These are phyloP conservation scores for Trichosporon ovoides DNA, from an alignment of 1,284 basidiomycete species.

Conservation along the genomic window DNA sequence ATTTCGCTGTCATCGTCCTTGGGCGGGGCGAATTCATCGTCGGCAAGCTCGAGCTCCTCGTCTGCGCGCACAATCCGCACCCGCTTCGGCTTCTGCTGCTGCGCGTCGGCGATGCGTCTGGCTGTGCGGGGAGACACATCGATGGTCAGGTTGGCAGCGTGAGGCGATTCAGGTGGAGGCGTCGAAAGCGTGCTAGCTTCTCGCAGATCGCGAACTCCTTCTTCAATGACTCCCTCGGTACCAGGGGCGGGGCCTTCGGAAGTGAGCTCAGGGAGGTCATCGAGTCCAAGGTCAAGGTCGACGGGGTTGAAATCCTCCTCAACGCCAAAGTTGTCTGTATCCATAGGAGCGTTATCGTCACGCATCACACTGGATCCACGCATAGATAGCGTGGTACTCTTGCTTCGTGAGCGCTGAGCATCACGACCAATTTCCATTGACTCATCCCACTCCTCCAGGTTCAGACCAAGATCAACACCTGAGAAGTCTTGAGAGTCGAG, in stretches of 20 bases:
- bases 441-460: conserved; percentile 48
- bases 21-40: conserved; percentile 59
- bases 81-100: conserved; percentile 54
- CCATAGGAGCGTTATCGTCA: conserved; percentile 46
- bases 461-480: conserved; percentile 42
- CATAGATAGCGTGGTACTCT: conserved; percentile 47
- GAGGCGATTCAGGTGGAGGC: conserved; percentile 38
- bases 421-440: conserved; percentile 66
- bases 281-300: conserved; percentile 23
- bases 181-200: conserved; percentile 49
- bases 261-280: conserved; percentile 45
- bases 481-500: conserved; percentile 78
- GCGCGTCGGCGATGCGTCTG: conserved; percentile 42
- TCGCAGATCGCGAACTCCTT: conserved; percentile 42
- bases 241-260: background rate
- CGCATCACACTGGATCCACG: conserved; percentile 41
- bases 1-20: conserved; percentile 66
- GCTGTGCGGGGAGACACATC: conserved; percentile 56
- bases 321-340: conserved; percentile 28
- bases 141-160: conserved; percentile 22
- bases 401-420: conserved; percentile 47
- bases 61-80: conserved; percentile 55
- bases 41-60: conserved; percentile 72
- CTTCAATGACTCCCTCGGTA: background rate
- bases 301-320: conserved; percentile 7